Percentiles rank a stretch among this genome's conserved stretches.
Conservation (phyloP, 2,329 filamentous ascomycete species). For the Cercospora sp. region DNA sequence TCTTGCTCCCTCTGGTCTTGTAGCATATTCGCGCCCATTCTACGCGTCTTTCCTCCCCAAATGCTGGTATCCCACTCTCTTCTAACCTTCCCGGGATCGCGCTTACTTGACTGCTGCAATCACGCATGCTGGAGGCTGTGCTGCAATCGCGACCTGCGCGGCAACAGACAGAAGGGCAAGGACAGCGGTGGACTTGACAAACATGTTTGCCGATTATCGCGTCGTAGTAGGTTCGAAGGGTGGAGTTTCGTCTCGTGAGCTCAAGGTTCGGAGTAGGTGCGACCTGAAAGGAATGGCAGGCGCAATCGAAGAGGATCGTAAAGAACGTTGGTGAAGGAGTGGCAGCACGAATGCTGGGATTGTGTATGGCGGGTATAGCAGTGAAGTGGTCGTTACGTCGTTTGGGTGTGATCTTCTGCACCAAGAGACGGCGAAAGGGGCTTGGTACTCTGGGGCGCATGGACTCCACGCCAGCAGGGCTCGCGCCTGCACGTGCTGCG, state of each 20-base stretch:
- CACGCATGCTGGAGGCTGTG: slow-evolving; percentile 52
- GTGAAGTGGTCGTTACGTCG: background rate
- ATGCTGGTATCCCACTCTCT: background rate
- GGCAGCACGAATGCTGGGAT: slow-evolving; percentile 13
- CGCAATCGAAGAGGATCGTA: slow-evolving; percentile 9
- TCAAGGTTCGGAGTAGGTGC: background rate
- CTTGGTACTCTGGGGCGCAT: slow-evolving; percentile 2
- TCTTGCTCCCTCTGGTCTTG: background rate
- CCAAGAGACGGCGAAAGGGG: slow-evolving; percentile 3
- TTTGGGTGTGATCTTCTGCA: background rate
- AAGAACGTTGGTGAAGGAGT: slow-evolving; percentile 11
- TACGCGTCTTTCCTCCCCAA: slow-evolving; percentile 5
- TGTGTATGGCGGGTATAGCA: background rate
- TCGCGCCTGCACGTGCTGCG: background rate
- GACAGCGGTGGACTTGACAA: slow-evolving; percentile 47
- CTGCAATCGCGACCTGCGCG: slow-evolving; percentile 45
- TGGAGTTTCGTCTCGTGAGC: background rate
- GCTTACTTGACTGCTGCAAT: slow-evolving; percentile 53
- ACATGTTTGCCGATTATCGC: slow-evolving; percentile 40
- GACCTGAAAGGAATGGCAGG: slow-evolving; percentile 16
- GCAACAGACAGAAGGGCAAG: slow-evolving; percentile 49
- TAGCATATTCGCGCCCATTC: background rate
- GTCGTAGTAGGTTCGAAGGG: slow-evolving; percentile 3
- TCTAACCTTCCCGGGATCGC: background rate
- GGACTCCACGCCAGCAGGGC: background rate